Evolutionary conservation across 176 grass and related monocot species (phyloP).

Genomic region (Cenchrus purpureus): DNA sequence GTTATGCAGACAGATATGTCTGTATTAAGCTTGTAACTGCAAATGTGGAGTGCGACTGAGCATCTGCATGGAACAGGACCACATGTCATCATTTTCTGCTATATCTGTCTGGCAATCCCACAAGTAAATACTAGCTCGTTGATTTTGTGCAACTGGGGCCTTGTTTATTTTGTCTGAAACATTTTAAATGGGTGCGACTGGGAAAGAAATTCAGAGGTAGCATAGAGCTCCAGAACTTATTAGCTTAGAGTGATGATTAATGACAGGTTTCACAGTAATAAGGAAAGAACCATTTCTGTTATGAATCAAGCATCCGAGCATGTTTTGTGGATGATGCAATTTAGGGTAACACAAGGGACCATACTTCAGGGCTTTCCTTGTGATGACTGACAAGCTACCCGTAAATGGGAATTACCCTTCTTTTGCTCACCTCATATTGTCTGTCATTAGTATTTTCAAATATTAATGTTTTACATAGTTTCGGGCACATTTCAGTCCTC

Average conservation of each 20-base stretch:
- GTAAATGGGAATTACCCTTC: neutral
- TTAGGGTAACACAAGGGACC: neutral
- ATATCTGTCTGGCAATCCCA: constrained; percentile 26
- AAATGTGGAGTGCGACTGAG: constrained; percentile 24
- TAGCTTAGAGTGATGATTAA: neutral
- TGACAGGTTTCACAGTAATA: neutral
- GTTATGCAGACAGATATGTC: neutral
- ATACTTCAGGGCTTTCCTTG: constrained; percentile 25
- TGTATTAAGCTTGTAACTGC: constrained; percentile 15
- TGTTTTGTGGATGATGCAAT: constrained; percentile 1
- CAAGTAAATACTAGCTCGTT: constrained; percentile 18
- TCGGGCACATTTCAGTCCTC: constrained; percentile 20
- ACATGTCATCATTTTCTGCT: neutral
- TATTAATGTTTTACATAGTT: constrained; percentile 2
- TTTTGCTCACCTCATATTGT: neutral
- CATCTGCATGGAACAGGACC: constrained; percentile 27
- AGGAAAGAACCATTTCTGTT: neutral
- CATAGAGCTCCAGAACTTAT: constrained; percentile 6
- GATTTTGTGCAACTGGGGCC: constrained; percentile 9
- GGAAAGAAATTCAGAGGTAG: neutral
- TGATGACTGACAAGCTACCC: neutral
- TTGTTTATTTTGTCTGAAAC: neutral
- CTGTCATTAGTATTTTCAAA: constrained; percentile 1
- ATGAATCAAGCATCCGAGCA: neutral
- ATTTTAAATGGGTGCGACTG: neutral